Base-by-base conservation (phyloP, 2,329 filamentous ascomycete species). In the Diaporthe citrichinensis region DNA sequence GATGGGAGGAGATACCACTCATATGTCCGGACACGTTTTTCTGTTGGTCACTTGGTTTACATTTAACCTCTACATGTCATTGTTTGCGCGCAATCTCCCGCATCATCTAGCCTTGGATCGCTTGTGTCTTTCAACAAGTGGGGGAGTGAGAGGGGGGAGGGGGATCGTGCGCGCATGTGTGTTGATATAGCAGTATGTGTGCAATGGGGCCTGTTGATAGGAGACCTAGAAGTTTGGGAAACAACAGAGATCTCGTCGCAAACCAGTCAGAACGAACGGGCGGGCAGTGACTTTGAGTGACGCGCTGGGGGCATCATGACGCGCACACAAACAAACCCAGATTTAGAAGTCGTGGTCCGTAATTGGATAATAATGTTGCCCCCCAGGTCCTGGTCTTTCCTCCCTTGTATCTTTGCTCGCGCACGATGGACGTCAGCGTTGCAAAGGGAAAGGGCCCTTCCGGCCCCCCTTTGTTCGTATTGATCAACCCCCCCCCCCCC, bases 1-100 rank as follows among this genome's bases (percentile, higher is more conserved):
- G 69, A 75, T 74, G 49, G 76, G 76, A 77, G 73, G 76, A 77
- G 55, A 75, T 77, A 76, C 72, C 59, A 76, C 57, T 71, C 67
- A 75, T 68, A 69, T 69, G 55, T 69, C 49, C 61, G 57, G 59
- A 68, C 17, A 68, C 25, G 65, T 68, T 68, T 68, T 68, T 14
- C 65, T 67, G 12, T 39, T 53, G 31, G 46, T 68, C 49, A 51
- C 17, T 53, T 20, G 65, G 46, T 51, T 46, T n/a, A 39, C 9
- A 39, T 39, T n/a, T 25, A 62, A 31, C 46, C 23, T 39, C 34
- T 39, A 39, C 62, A 67, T 68, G 65, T 68, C 65, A 53, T 53
- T 68, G 46, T 53, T 68, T 53, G 65, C 34, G 65, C 65, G 46
- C 46, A 14, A 15, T 53, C 46, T 51, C 49, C 46, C 46, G 31